Evolutionary conservation across 1,284 basidiomycete genomes (phyloP), one percentile per base, ranked within the genome.

Genomic region (Microstroma glucosiphilum): DNA sequence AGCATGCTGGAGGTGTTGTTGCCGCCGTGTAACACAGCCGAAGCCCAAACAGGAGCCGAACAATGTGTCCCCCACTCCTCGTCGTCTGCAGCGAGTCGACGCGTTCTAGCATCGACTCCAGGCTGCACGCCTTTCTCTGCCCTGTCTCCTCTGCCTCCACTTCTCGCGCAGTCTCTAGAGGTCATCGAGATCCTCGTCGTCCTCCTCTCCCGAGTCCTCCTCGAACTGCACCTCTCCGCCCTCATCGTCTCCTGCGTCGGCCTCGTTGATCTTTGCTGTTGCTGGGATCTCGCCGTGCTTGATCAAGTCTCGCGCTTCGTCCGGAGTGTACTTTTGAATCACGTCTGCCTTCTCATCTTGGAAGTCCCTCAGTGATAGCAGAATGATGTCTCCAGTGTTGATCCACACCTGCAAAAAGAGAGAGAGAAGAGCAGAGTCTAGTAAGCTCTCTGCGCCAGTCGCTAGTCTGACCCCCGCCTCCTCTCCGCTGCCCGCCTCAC

Each of bases 321-420:
- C 93, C 40, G 92, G 87, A 13, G 92, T 96, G 82, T 98, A 99
- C 82, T 96, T 96, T 79, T 96, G 94, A 77, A 98, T 97, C 57
- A 99, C 94, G 82, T 99, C 96, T 40, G 93, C 96, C 82, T 97
- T 97, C 82, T 92, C 92, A 76, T 98, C 96, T 81, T 98, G 94
- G 86, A 98, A 99, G 62, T 98, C 96, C 72, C 96, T 90, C 59
- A 99, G 85, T 37, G 94, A 98, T 46, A 99, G 84, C 53, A 99
- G 84, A 67, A 98, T 88, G 80, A 98, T 97, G 79, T 98, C 96
- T 72, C 96, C 96, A 76, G 93, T 91, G 80, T 96, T 96, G 81
- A 99, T 98, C 96, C 96, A 98, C 75, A 98, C 93, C 30, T 37
- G 30, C 9, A 3, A 37, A 37, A 3, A 37, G 9, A 96, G 73